phyloP scores from a whole-genome alignment of 169 alveolate species.

The Toxoplasma gondii region DNA sequence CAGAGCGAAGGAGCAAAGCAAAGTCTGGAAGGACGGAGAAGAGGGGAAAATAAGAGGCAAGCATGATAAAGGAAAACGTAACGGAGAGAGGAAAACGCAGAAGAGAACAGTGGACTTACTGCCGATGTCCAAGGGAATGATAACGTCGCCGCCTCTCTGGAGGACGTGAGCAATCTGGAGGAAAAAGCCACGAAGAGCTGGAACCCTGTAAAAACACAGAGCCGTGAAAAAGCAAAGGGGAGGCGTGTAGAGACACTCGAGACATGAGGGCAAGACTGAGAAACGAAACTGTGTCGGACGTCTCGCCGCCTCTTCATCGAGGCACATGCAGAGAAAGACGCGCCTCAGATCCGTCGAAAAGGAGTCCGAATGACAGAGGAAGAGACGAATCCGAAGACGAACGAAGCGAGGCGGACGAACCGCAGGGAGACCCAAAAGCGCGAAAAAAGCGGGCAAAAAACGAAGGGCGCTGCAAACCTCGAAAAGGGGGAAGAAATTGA shows the following conservation, averaged over 20 bases:
- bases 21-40: neutral
- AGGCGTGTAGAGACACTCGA: neutral
- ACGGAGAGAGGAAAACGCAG: neutral
- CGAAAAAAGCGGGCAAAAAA: too few species aligned
- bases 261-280: neutral
- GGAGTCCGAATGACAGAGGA: too few species aligned
- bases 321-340: too few species aligned
- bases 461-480: neutral
- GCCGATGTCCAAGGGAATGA: conserved; percentile 6
- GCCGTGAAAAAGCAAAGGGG: neutral
- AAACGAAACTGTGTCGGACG: neutral
- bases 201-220: neutral
- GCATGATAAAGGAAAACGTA: neutral
- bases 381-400: too few species aligned
- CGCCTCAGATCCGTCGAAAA: too few species aligned
- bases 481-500: neutral
- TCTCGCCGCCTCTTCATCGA: too few species aligned
- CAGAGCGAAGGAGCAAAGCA: neutral
- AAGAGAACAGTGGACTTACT: neutral
- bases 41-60: neutral
- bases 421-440: too few species aligned
- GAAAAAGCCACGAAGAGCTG: neutral
- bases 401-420: too few species aligned
- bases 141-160: neutral
- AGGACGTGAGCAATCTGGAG: neutral